phyloP scores from a whole-genome alignment of 2,329 filamentous ascomycete genomes.

The Diaporthe australafricana region DNA sequence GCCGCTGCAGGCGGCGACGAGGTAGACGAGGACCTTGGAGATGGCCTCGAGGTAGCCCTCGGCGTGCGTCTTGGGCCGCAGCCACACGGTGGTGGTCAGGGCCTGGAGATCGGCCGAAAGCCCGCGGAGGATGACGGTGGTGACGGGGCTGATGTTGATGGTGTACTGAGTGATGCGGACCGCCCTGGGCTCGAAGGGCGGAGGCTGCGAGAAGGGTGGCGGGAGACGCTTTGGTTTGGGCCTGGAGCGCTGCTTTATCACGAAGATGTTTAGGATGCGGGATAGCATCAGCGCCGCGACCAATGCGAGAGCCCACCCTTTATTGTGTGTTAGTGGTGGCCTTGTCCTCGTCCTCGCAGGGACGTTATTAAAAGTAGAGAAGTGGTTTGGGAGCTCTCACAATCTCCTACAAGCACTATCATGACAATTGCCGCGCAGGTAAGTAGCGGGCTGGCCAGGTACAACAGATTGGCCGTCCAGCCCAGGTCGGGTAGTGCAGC shows the following conservation, averaged over 20 bases:
- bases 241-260: conserved; percentile 63
- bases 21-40: conserved; percentile 68
- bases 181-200: conserved; percentile 39
- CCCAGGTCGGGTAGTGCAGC: conserved; percentile 51
- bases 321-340: neutral
- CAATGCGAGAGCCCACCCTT: conserved; percentile 61
- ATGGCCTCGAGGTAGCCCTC: conserved; percentile 64
- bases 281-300: conserved; percentile 63
- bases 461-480: conserved; percentile 61
- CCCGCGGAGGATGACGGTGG: conserved; percentile 62
- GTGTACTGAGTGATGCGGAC: conserved; percentile 32
- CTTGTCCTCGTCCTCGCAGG: neutral
- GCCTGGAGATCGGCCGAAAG: conserved; percentile 67
- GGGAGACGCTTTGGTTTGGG: conserved; percentile 29
- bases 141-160: conserved; percentile 33
- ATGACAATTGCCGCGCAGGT: conserved; percentile 57
- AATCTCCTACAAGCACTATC: conserved; percentile 61
- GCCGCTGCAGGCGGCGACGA: conserved; percentile 65
- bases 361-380: neutral
- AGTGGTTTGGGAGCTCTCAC: conserved; percentile 43
- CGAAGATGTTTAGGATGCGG: conserved; percentile 66
- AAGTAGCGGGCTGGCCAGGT: conserved; percentile 59
- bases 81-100: conserved; percentile 68
- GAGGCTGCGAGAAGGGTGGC: conserved; percentile 5
- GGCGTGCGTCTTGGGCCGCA: conserved; percentile 60